Percentiles rank a stretch among this genome's conserved stretches.
These are phyloP conservation scores for Boechera retrofracta DNA, from an alignment of 345 rosid genomes.

Conservation along the genomic window DNA sequence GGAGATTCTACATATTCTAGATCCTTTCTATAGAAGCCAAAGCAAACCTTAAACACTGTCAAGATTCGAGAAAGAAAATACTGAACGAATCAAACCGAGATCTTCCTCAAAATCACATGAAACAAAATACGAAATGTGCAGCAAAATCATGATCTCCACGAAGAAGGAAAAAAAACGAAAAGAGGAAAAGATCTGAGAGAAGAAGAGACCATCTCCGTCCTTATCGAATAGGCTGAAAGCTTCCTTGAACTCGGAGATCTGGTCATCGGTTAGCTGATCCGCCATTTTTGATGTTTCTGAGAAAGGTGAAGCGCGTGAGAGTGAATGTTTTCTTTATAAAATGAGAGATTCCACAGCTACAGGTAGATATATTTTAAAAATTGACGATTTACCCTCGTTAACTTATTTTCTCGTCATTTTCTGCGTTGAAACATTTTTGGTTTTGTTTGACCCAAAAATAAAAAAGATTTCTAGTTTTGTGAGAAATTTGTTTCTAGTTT, in stretches of 20 bases:
- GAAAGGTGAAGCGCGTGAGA: constrained; percentile 19
- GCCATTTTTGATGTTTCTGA: constrained; percentile 38
- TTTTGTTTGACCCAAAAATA: neutral
- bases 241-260: constrained; percentile 52
- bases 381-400: neutral
- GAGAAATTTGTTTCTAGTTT: neutral
- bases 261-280: constrained; percentile 57
- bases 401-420: neutral
- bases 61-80: neutral
- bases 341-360: constrained; percentile 1
- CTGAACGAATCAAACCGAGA: neutral
- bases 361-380: neutral
- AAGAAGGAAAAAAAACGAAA: neutral
- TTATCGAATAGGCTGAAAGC: constrained; percentile 49
- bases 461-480: too few relatives aligned
- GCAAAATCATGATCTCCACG: neutral
- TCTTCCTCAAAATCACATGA: neutral
- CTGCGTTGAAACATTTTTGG: too few relatives aligned
- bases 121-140: too few relatives aligned
- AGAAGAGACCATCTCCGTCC: constrained; percentile 57
- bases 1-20: too few relatives aligned
- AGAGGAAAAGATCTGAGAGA: constrained; percentile 32
- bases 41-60: neutral
- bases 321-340: constrained; percentile 3
- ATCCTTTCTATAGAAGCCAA: neutral